Evolutionary conservation across 306 rosid species (phyloP), one percentile per base, ranked within the genome.

Genomic region (Sicyos edulis): DNA sequence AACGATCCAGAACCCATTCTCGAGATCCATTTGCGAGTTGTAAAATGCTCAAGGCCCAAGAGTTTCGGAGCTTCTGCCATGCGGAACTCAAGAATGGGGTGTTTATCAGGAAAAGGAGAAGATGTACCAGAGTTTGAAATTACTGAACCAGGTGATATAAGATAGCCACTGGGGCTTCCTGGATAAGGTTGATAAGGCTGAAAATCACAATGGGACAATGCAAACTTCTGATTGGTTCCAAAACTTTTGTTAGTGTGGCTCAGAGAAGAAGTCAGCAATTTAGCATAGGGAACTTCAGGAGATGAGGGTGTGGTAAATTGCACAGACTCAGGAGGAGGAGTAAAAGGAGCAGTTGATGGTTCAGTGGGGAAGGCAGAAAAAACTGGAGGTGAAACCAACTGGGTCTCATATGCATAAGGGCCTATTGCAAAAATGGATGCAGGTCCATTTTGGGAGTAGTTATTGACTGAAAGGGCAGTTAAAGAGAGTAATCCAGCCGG

Each of bases 251-350:
- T 88, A 75, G 82, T 85, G 47, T 89, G 84, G 78, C 84, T 95
- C 54, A 90, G 80, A 0, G 93, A 90, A 78, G 98, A 90, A 13
- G 93, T 85, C 81, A 92, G 71, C 83, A 92, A 88, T 72, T 91
- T 96, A 81, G 99, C 99, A 86, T 88, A 93, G 29, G 99, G 99
- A 77, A 93, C 99, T 80, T 93, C 99, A 63, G 99, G 97, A 51
- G 99, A 93, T 54, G 99, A 88, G 50, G 99, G 97, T 65, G 99
- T 91, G 54, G 99, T 93, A 86, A 84, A 71, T 70, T 88, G 95
- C 80, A 90, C 88, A 73, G 99, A 88, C 81, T 93, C 99, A 1
- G 96, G 90, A 52, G 98, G 98, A 29, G 99, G 98, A 75, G 98
- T 93, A 78, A 78, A 91, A 74, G 92, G 82, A 77, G 96, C 99